Evolutionary conservation across 2,329 filamentous ascomycete species (phyloP).

Genomic region (Beauveria sp.): DNA sequence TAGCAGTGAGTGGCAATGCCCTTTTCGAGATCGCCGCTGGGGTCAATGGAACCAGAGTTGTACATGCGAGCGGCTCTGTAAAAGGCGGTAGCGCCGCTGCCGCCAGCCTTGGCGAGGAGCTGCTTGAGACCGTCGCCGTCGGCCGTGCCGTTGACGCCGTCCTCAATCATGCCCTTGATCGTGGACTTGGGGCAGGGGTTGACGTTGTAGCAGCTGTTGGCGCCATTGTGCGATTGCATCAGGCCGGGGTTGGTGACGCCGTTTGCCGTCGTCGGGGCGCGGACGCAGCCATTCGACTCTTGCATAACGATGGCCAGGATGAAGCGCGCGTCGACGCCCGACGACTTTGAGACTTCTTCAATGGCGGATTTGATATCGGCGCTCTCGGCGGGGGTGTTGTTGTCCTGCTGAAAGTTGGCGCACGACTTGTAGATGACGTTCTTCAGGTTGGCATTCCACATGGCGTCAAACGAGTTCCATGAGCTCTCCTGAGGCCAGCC

Average conservation of each 20-base stretch:
- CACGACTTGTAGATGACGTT: slow-evolving; percentile 16
- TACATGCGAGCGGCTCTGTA: slow-evolving; percentile 41
- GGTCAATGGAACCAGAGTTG: slow-evolving; percentile 36
- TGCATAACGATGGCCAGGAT: slow-evolving; percentile 38
- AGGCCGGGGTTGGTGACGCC: slow-evolving; percentile 34
- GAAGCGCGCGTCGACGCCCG: slow-evolving; percentile 30
- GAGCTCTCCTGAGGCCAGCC: slow-evolving; percentile 22
- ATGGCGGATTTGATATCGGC: slow-evolving; percentile 25
- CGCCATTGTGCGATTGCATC: slow-evolving; percentile 31
- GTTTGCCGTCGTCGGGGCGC: slow-evolving; percentile 31
- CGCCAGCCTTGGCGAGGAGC: slow-evolving; percentile 23
- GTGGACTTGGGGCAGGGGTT: slow-evolving; percentile 19
- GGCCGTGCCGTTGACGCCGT: slow-evolving; percentile 34
- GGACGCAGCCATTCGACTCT: slow-evolving; percentile 36
- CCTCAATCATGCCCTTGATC: slow-evolving; percentile 26
- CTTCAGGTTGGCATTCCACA: slow-evolving; percentile 19
- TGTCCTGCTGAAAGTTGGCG: slow-evolving; percentile 2
- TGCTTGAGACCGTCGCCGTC: slow-evolving; percentile 35
- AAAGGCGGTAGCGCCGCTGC: slow-evolving; percentile 27
- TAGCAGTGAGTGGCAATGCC: slow-evolving; percentile 43
- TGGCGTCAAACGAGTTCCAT: slow-evolving; percentile 22
- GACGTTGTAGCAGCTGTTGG: slow-evolving; percentile 26
- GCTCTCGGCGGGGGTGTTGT: slow-evolving; percentile 17
- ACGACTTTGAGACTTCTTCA: slow-evolving; percentile 20
- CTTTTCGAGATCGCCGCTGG: slow-evolving; percentile 26